These are phyloP conservation scores for Fusarium odoratissimum DNA, from an alignment of 2,329 filamentous ascomycete genomes.

Conservation along the genomic window DNA sequence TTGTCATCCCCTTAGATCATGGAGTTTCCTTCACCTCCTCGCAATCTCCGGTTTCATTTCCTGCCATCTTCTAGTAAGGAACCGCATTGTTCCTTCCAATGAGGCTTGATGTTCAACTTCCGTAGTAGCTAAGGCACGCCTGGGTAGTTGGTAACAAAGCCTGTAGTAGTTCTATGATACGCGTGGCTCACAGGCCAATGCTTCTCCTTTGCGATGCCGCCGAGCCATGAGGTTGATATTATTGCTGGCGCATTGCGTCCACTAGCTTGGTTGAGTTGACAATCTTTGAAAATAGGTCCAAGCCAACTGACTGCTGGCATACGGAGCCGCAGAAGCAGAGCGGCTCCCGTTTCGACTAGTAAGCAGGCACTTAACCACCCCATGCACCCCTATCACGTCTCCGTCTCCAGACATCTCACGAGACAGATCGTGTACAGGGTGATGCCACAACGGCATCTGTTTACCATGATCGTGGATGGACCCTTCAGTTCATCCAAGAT, in stretches of 20 bases:
- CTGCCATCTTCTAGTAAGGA: not conserved
- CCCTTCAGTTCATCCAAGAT: conserved; percentile 24
- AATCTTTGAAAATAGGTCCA: conserved; percentile 1
- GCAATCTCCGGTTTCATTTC: not conserved
- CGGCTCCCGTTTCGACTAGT: conserved; percentile 24
- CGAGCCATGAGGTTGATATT: conserved; percentile 7
- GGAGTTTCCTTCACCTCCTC: not conserved
- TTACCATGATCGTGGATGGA: conserved; percentile 23
- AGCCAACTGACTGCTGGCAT: not conserved
- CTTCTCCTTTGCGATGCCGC: not conserved
- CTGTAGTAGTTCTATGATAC: conserved; percentile 2
- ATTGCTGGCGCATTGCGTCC: conserved; percentile 1
- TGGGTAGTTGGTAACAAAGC: not conserved
- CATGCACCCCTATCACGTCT: conserved; percentile 2
- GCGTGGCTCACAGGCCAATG: conserved; percentile 14
- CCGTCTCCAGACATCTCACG: conserved; percentile 15
- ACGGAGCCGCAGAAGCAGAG: conserved; percentile 41
- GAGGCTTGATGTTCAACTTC: conserved; percentile 3
- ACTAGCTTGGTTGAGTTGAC: conserved; percentile 4
- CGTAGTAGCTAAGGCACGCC: not conserved
- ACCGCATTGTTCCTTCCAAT: not conserved
- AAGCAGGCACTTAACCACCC: not conserved
- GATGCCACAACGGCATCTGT: conserved; percentile 32
- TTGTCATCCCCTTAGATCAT: not conserved
- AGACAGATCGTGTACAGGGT: conserved; percentile 33